phyloP scores from a whole-genome alignment of 257 asterid species.

The Fraxinus quadrangulata region DNA sequence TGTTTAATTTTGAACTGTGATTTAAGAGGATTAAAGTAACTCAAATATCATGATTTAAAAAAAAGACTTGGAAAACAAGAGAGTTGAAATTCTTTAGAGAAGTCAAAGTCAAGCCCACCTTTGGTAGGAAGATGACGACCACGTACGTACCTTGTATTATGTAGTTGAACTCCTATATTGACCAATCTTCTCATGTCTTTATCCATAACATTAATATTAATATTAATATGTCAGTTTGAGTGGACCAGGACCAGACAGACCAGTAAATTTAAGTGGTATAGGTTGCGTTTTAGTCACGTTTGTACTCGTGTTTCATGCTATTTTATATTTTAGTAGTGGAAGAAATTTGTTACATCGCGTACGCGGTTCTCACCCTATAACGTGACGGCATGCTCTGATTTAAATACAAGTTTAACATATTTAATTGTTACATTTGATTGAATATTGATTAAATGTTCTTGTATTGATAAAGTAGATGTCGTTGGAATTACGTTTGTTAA shows the following conservation, averaged over 20 bases:
- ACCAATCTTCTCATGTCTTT: slow-evolving; percentile 28
- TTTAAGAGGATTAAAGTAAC: not conserved
- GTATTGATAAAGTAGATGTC: too few species aligned
- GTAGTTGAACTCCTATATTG: slow-evolving; percentile 30
- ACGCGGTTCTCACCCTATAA: slow-evolving; percentile 13
- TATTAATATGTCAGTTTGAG: not conserved
- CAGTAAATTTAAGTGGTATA: not conserved
- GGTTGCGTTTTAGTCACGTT: slow-evolving; percentile 23
- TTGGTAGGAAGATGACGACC: slow-evolving; percentile 34
- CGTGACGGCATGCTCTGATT: too few species aligned
- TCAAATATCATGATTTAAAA: not conserved
- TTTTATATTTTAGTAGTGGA: not conserved
- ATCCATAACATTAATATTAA: not conserved
- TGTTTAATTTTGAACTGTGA: not conserved
- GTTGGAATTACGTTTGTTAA: too few species aligned
- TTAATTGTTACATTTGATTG: too few species aligned
- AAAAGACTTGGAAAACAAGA: slow-evolving; percentile 8
- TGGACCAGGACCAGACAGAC: not conserved
- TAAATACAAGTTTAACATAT: too few species aligned
- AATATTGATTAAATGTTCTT: too few species aligned
- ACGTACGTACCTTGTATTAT: slow-evolving; percentile 24
- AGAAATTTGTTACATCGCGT: not conserved
- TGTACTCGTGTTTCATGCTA: slow-evolving; percentile 55
- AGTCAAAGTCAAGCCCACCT: slow-evolving; percentile 59
- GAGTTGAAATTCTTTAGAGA: slow-evolving; percentile 22